Conservation (phyloP, 164 flowering plant genomes). For the Nymphaea thermarum region DNA sequence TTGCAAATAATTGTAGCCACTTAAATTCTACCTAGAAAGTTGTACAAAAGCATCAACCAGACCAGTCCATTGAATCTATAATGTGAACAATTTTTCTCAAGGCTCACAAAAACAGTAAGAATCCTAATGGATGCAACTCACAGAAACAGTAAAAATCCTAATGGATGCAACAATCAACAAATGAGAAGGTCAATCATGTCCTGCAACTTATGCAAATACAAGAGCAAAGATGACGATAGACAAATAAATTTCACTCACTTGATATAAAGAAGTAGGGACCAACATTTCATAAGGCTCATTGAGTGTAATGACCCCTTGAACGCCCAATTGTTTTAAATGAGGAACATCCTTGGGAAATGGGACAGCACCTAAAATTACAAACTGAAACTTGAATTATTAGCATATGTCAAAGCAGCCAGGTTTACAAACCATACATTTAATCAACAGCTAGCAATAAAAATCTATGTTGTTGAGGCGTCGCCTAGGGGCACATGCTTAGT, state of each 20-base stretch:
- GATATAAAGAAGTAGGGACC: slow-evolving; percentile 73
- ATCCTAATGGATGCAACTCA: background rate
- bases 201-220: background rate
- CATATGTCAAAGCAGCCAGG: background rate
- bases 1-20: too few species aligned
- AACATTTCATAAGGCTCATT: slow-evolving; percentile 92
- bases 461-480: too few species aligned
- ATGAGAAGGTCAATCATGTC: background rate
- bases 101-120: background rate
- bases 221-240: background rate
- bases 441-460: too few species aligned
- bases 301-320: slow-evolving; percentile 74
- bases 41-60: too few species aligned
- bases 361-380: slow-evolving; percentile 84
- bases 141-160: background rate
- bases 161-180: background rate
- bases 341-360: slow-evolving; percentile 87
- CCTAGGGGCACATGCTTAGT: too few species aligned
- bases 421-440: too few species aligned
- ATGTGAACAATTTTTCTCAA: too few species aligned
- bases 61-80: too few species aligned
- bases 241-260: slow-evolving; percentile 25
- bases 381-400: slow-evolving; percentile 31
- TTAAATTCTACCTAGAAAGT: too few species aligned
- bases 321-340: slow-evolving; percentile 65